Conservation (phyloP, 2,329 filamentous ascomycete species). For the Furcasterigmium furcatum region DNA sequence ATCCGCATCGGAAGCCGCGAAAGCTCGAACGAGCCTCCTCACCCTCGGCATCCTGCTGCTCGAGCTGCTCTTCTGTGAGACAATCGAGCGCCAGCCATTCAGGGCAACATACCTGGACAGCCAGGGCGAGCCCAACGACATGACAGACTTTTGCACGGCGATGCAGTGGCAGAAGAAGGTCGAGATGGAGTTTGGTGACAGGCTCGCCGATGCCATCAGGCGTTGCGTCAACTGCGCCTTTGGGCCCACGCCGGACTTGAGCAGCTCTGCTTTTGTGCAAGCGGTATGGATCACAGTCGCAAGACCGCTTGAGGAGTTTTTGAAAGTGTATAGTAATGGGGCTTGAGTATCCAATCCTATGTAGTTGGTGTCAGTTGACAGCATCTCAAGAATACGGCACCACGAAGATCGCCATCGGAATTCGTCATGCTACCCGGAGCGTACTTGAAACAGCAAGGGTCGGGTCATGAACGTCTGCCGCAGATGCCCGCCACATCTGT, state of each 20-base stretch:
- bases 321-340: not conserved
- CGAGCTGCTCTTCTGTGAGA: not conserved
- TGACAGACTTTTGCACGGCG: not conserved
- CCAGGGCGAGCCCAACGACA: not conserved
- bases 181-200: not conserved
- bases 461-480: too few species aligned
- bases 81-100: not conserved
- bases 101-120: not conserved
- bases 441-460: too few species aligned
- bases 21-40: not conserved
- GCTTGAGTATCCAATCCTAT: too few species aligned
- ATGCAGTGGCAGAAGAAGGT: constrained; percentile 1
- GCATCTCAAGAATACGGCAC: too few species aligned
- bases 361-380: too few species aligned
- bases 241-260: not conserved
- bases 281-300: not conserved
- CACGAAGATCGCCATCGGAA: too few species aligned
- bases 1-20: not conserved
- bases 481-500: too few species aligned
- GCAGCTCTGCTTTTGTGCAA: not conserved
- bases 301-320: not conserved
- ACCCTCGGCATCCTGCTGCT: not conserved
- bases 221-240: not conserved
- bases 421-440: too few species aligned
- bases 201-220: not conserved